Conservation (phyloP, 495 filamentous ascomycete species). For the Cercophora newfieldiana region DNA sequence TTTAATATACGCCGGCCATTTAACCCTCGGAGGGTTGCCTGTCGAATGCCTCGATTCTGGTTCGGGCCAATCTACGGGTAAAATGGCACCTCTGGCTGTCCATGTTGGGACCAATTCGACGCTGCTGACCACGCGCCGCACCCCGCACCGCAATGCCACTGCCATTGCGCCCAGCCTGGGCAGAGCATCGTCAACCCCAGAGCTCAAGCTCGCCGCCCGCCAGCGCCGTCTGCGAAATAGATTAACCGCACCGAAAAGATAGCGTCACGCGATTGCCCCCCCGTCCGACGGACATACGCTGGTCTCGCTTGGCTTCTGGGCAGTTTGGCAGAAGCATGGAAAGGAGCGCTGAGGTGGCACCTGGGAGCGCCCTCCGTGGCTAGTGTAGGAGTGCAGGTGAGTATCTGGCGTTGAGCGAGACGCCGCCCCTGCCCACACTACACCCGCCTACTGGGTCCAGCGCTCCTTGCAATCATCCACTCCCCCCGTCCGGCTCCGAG, state of each 20-base stretch:
- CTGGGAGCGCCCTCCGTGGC: background rate
- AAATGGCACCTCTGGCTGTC: constrained; percentile 20
- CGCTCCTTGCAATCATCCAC: background rate
- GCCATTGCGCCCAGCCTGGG: background rate
- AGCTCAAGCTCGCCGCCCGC: background rate
- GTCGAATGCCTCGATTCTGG: constrained; percentile 15
- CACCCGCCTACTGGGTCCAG: background rate
- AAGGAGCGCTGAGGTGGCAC: background rate
- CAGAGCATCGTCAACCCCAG: background rate
- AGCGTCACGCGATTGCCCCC: constrained; percentile 31
- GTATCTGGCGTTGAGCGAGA: background rate
- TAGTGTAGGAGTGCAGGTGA: background rate
- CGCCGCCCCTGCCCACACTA: too few species aligned
- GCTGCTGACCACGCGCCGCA: constrained; percentile 6
- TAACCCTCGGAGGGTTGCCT: constrained; percentile 30
- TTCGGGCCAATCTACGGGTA: constrained; percentile 35
- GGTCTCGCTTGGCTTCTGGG: constrained; percentile 18
- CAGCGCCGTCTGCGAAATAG: constrained; percentile 4
- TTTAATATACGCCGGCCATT: constrained; percentile 33
- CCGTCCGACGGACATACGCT: constrained; percentile 23
- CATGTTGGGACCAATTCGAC: constrained; percentile 18
- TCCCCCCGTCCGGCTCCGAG: constrained; percentile 12
- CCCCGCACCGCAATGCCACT: constrained; percentile 8
- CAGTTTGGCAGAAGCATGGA: background rate
- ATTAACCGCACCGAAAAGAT: constrained; percentile 26